Percentiles rank a stretch among this genome's conserved stretches.
Conservation (phyloP, 495 filamentous ascomycete species). For the Trichocladium uniseriatum region DNA sequence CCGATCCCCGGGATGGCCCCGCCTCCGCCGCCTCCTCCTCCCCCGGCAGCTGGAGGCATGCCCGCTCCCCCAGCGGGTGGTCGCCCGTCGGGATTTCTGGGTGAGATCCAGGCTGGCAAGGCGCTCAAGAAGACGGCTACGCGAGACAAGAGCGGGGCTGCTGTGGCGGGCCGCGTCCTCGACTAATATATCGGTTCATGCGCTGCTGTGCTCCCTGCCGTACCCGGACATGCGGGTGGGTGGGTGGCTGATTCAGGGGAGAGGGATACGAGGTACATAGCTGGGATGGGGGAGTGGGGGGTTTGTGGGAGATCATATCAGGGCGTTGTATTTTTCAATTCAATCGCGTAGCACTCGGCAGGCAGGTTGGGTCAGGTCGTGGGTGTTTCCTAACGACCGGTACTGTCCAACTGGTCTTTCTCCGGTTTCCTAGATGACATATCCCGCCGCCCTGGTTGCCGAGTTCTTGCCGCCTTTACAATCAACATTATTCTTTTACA, state of each 20-base stretch:
- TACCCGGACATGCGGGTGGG: neutral
- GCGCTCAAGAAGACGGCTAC: conserved; percentile 74
- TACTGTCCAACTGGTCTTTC: no score
- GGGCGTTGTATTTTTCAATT: no score
- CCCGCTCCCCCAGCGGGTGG: conserved; percentile 30
- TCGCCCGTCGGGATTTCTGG: conserved; percentile 56
- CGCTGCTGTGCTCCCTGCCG: neutral
- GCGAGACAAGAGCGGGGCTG: conserved; percentile 66
- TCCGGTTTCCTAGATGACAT: no score
- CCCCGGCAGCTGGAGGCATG: conserved; percentile 28
- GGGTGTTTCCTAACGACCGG: no score
- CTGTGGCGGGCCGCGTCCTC: conserved; percentile 61
- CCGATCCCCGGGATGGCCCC: conserved; percentile 42
- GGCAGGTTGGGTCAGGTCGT: no score
- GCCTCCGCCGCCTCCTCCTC: conserved; percentile 47
- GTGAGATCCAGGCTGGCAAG: conserved; percentile 71
- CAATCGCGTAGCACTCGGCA: no score
- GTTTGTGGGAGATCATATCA: no score
- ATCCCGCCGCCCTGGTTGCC: no score
- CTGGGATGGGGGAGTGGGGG: no score
- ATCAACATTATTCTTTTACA: no score
- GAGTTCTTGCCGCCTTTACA: no score
- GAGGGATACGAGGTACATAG: neutral
- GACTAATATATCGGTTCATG: conserved; percentile 28
- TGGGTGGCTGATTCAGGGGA: neutral